Conservation (phyloP, 2,329 filamentous ascomycete species). For the Stachybotrys echinatus region DNA sequence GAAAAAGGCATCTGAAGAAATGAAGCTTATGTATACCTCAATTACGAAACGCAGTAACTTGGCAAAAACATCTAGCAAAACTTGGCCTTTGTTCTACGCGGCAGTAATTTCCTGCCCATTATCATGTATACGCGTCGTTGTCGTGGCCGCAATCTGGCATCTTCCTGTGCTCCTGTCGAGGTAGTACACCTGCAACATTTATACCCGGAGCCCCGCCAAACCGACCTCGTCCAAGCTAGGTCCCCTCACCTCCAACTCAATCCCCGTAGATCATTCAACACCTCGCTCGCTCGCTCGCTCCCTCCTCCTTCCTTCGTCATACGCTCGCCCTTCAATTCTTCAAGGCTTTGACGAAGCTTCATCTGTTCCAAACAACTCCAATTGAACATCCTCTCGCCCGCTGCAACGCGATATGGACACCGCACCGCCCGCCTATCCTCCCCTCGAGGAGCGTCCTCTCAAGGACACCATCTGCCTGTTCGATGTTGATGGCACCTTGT, state of each 20-base stretch:
- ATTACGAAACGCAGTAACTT: too few species aligned
- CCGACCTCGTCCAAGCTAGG: too few species aligned
- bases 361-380: neutral
- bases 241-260: neutral
- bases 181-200: neutral
- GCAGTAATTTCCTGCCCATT: neutral
- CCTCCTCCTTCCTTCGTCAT: neutral
- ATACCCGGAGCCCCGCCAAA: neutral
- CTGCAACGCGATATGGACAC: slow-evolving; percentile 29
- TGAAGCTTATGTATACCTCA: too few species aligned
- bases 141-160: neutral
- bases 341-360: neutral
- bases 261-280: neutral
- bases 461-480: slow-evolving; percentile 94
- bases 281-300: too few species aligned
- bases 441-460: slow-evolving; percentile 76
- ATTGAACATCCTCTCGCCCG: neutral
- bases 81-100: neutral
- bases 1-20: too few species aligned
- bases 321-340: neutral
- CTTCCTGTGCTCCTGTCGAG: neutral
- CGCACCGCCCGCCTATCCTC: slow-evolving; percentile 50
- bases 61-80: too few species aligned
- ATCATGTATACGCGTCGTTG: neutral
- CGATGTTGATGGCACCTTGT: slow-evolving; percentile 92